phyloP scores from a whole-genome alignment of 2,329 filamentous ascomycete species.

The Didymella keratinophila region DNA sequence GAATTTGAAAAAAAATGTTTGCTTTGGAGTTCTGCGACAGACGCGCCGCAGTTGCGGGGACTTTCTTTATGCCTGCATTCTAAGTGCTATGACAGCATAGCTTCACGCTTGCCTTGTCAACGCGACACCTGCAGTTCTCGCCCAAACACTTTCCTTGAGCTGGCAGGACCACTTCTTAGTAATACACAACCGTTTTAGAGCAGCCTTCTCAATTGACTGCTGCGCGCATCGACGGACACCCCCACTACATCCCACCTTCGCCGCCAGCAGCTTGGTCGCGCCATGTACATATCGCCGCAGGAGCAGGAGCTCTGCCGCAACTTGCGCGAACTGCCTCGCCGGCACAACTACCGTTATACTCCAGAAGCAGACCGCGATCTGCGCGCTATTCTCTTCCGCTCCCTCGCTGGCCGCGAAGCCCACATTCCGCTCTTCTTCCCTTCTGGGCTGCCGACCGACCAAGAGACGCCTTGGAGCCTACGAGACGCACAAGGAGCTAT shows the following conservation, averaged over 20 bases:
- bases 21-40: slow-evolving; percentile 3
- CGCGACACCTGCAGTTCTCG: slow-evolving; percentile 9
- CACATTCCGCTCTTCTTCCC: slow-evolving; percentile 85
- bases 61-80: slow-evolving; percentile 5
- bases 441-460: slow-evolving; percentile 66
- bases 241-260: slow-evolving; percentile 26
- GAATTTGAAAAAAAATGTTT: neutral
- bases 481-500: slow-evolving; percentile 88
- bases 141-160: slow-evolving; percentile 3
- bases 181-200: slow-evolving; percentile 6
- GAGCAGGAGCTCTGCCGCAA: slow-evolving; percentile 86
- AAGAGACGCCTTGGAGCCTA: slow-evolving; percentile 73
- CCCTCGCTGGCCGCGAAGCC: slow-evolving; percentile 77
- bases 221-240: slow-evolving; percentile 11
- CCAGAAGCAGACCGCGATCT: slow-evolving; percentile 75
- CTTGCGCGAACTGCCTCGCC: slow-evolving; percentile 77
- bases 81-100: slow-evolving; percentile 15
- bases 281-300: slow-evolving; percentile 59
- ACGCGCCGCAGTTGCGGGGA: slow-evolving; percentile 5
- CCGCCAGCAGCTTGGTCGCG: slow-evolving; percentile 24
- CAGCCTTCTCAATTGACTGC: neutral
- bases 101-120: slow-evolving; percentile 16
- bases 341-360: slow-evolving; percentile 78
- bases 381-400: slow-evolving; percentile 82
- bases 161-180: slow-evolving; percentile 30